Conservation (phyloP, 345 rosid species). For the Boechera retrofracta region DNA sequence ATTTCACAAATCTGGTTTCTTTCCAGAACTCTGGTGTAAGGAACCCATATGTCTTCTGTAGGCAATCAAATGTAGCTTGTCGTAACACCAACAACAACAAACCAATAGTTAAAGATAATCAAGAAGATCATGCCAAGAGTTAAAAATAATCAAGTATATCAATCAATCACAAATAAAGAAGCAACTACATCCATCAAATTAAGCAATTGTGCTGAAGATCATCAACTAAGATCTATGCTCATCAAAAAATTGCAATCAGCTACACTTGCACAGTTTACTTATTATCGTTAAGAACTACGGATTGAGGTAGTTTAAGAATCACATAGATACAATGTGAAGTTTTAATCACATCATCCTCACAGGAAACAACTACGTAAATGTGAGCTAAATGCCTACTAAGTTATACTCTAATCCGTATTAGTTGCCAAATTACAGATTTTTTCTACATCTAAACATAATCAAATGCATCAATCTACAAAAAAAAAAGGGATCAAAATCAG, state of each 20-base stretch:
- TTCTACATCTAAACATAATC: too few species aligned
- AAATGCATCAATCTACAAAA: too few species aligned
- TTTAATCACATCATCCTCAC: neutral
- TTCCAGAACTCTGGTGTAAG: constrained; percentile 81
- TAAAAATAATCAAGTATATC: too few species aligned
- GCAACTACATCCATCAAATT: neutral
- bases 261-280: neutral
- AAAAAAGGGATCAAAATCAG: too few species aligned
- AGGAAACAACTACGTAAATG: neutral
- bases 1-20: constrained; percentile 47
- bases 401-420: neutral
- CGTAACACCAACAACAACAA: too few species aligned
- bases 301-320: neutral
- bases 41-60: constrained; percentile 55
- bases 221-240: neutral
- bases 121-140: too few species aligned
- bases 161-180: too few species aligned
- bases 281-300: too few species aligned
- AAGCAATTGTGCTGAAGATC: neutral
- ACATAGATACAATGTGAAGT: neutral
- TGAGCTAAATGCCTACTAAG: neutral
- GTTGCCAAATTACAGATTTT: neutral
- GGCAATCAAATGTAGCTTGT: too few species aligned
- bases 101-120: too few species aligned
- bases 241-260: neutral